Base-by-base conservation (phyloP, 345 rosid genomes). In the Eucalyptus coolabah region DNA sequence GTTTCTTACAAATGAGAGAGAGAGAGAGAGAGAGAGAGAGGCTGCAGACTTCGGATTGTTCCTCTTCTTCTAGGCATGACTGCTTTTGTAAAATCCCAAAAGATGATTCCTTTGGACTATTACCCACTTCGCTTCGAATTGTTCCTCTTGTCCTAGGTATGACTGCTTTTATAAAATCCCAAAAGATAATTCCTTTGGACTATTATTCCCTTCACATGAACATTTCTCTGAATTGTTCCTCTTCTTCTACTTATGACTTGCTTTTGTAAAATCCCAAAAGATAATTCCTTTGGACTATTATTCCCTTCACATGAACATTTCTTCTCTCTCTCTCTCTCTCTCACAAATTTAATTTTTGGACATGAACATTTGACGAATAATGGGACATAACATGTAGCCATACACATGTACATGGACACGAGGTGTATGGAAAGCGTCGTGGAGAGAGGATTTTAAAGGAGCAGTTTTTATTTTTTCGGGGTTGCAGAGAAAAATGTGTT, bases 41-140 rank as follows among this genome's bases (percentile, higher is more conserved):
- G 93, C 97, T 94, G 94, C 94, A 93, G 92, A 77, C 95, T 94
- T 95, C 95, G 93, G 94, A 95, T 96, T 95, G 93, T 95, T 96
- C 97, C 82, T 19, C 82, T 95, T 93, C 97, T 93, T 94, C 95
- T 88, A 93, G 93, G 91, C 93, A 93, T 93, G 92, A 89, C 94
- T 93, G 94, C 93, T 94, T 94, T 93, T 93, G 90, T 87, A 87
- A 90, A 86, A 88, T 87, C 56, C 92, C 87, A 50, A 17, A 86
- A 86, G 60, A 90, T 89, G 87, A 89, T 89, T 89, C 88, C 65
- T 92, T 91, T 91, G 93, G 92, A 90, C 91, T 88, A 44, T 88
- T 42, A 28, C 45, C 15, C 51, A 15, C 51, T 50, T 47, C 50
- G 50, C 50, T 47, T 47, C 50, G 53, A 50, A 50, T 50, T 6